phyloP scores from a whole-genome alignment of 2,329 filamentous ascomycete genomes.

The Aureobasidium subglaciale region DNA sequence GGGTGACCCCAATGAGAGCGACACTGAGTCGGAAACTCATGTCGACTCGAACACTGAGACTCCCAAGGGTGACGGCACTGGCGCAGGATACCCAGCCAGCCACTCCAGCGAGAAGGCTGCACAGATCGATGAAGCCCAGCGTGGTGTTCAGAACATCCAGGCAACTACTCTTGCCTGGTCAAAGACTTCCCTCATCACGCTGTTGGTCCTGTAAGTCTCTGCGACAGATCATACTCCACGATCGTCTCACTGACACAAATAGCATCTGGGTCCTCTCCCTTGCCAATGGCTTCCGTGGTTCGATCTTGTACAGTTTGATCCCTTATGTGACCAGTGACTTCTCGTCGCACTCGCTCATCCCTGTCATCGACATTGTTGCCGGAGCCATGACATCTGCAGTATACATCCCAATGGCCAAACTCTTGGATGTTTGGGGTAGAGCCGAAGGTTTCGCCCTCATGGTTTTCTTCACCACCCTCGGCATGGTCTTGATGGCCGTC shows the following conservation, averaged over 20 bases:
- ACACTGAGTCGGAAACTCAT: not conserved
- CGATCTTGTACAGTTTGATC: conserved; percentile 31
- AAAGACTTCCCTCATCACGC: conserved; percentile 28
- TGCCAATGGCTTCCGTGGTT: conserved; percentile 40
- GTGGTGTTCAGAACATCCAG: conserved; percentile 33
- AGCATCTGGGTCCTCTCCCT: conserved; percentile 43
- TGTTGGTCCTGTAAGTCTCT: conserved; percentile 31
- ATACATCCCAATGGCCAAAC: conserved; percentile 59
- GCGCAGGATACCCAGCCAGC: not conserved
- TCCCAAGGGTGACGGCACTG: not conserved
- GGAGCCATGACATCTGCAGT: conserved; percentile 52
- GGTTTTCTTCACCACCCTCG: conserved; percentile 43
- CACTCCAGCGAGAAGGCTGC: not conserved
- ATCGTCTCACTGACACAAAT: conserved; percentile 3
- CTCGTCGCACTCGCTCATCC: conserved; percentile 46
- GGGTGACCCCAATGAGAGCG: not conserved
- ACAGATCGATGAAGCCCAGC: conserved; percentile 22
- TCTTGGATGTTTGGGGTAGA: conserved; percentile 61
- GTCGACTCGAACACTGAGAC: not conserved
- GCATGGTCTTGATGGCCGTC: conserved; percentile 59
- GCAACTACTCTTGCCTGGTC: conserved; percentile 36
- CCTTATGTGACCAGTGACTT: conserved; percentile 45
- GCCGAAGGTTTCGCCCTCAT: conserved; percentile 55
- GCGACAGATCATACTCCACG: not conserved
- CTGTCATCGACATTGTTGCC: conserved; percentile 49